A percentile compares a stretch with the other conserved stretches of the same genome.
Evolutionary conservation across 108 stramenopile species (phyloP).

Genomic region (Cyclotella baltica): DNA sequence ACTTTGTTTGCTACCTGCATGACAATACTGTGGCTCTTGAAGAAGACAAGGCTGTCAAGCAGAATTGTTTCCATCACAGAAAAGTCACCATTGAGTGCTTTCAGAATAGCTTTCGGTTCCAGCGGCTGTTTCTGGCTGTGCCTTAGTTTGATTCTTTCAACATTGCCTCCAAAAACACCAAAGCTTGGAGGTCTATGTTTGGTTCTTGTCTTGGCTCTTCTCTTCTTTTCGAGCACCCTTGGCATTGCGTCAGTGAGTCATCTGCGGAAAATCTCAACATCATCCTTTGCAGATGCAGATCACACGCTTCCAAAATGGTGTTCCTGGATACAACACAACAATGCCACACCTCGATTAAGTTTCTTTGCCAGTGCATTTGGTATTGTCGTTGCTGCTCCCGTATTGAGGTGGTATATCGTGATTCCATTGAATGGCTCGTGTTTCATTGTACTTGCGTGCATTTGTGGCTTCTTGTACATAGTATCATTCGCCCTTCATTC

Average conservation of each 20-base stretch:
- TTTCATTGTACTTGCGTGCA: constrained; percentile 10
- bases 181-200: constrained; percentile 24
- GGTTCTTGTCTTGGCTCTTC: constrained; percentile 8
- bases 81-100: constrained; percentile 50
- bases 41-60: constrained; percentile 37
- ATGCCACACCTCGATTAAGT: background rate
- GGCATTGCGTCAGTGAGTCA: constrained; percentile 18
- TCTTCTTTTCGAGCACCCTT: constrained; percentile 6
- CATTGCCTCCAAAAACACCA: constrained; percentile 15
- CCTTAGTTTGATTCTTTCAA: constrained; percentile 17
- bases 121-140: constrained; percentile 22
- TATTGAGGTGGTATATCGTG: constrained; percentile 19
- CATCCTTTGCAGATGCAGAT: constrained; percentile 3
- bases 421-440: constrained; percentile 15
- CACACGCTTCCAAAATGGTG: constrained; percentile 13
- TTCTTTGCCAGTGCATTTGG: constrained; percentile 22
- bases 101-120: constrained; percentile 52
- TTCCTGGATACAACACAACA: constrained; percentile 16
- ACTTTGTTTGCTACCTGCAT: constrained; percentile 43
- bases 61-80: constrained; percentile 31
- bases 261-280: constrained; percentile 19
- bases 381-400: constrained; percentile 5
- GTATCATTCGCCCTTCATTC: constrained; percentile 27
- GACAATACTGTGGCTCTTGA: constrained; percentile 45
- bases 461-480: constrained; percentile 20